Percentiles rank a stretch among this genome's conserved stretches.
Conservation (phyloP, 2,329 filamentous ascomycete genomes). For the Aureobasidium sp. region DNA sequence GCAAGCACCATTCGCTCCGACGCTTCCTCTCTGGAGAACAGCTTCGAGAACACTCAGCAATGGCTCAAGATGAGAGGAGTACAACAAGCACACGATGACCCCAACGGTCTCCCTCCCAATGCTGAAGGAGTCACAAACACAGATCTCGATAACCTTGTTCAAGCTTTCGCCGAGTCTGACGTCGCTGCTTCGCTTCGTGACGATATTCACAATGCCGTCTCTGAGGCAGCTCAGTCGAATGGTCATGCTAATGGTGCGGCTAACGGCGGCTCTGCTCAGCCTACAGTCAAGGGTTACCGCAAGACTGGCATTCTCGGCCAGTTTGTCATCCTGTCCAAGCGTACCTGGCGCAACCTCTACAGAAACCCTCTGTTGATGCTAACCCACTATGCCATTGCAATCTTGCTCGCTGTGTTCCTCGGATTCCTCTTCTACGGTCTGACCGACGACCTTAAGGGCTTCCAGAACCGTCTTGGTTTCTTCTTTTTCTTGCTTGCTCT, state of each 20-base stretch:
- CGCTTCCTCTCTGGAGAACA: conserved; percentile 42
- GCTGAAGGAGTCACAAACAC: conserved; percentile 53
- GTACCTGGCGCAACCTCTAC: conserved; percentile 96
- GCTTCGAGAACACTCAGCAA: conserved; percentile 44
- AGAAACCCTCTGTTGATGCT: conserved; percentile 97
- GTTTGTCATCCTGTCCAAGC: conserved; percentile 78
- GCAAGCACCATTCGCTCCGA: conserved; percentile 48
- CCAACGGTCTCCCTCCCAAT: conserved; percentile 51
- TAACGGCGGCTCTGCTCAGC: conserved; percentile 32
- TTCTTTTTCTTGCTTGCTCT: conserved; percentile 96
- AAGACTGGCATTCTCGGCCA: conserved; percentile 73
- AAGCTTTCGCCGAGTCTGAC: conserved; percentile 67
- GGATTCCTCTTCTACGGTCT: conserved; percentile 95
- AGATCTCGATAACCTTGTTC: conserved; percentile 74
- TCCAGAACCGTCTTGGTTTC: conserved; percentile 92
- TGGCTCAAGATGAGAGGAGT: conserved; percentile 52
- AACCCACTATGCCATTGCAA: conserved; percentile 95
- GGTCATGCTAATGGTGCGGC: conserved; percentile 40
- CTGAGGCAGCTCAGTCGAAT: conserved; percentile 52
- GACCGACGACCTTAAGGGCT: conserved; percentile 91
- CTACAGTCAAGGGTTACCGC: conserved; percentile 67
- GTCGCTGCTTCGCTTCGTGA: conserved; percentile 66
- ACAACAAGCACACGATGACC: conserved; percentile 55
- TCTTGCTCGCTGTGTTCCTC: conserved; percentile 84
- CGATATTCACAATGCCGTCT: conserved; percentile 66